Evolutionary conservation across 2,329 filamentous ascomycete species (phyloP), one percentile per base, ranked within the genome.

Genomic region (Capronia epimyces): DNA sequence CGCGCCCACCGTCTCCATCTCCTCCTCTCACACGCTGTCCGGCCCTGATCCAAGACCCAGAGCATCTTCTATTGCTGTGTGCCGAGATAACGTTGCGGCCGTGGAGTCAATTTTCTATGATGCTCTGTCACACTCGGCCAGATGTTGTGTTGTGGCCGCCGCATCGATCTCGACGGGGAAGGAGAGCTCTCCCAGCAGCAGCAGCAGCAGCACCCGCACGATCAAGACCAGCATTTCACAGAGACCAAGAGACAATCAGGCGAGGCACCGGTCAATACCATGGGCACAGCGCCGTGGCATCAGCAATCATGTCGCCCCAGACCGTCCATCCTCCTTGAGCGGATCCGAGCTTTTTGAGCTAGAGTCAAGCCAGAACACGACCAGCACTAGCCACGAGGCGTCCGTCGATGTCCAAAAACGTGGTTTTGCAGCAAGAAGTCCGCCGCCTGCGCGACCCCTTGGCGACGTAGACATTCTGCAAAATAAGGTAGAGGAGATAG

Each of bases 401-500:
- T 57, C 56, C 36, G 53, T 61, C 34, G 57, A 60, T 21, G 22
- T 46, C n/a, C 52, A 58, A 27, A 49, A 49, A n/a, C 46, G 50
- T 4, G 50, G 49, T 8, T 61, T 61, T 31, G 59, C 59, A 3
- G 37, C 47, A 20, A 47, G 50, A 25, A 53, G 47, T 27, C 55
- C 48, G 10, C 46, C 60, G 29, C 59, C 59, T 9, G 15, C 51
- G 5, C 57, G 50, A 22, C 59, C 59, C 46, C 60, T 59, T 25
- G 42, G 53, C 36, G 60, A 60, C 48, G 37, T 60, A 43, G 42
- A 45, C 15, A 43, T 31, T 8, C 36, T 60, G 7, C 52, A 54
- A 25, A 31, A 56, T 24, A 54, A 55, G 24, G 37, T 53, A 21
- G 63, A 63, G 52, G 58, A 45, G 8, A 27, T 24, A 9, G 42